Evolutionary conservation across 371 early-diverging fungal species (phyloP).

Genomic region (Phascolomyces articulosus): DNA sequence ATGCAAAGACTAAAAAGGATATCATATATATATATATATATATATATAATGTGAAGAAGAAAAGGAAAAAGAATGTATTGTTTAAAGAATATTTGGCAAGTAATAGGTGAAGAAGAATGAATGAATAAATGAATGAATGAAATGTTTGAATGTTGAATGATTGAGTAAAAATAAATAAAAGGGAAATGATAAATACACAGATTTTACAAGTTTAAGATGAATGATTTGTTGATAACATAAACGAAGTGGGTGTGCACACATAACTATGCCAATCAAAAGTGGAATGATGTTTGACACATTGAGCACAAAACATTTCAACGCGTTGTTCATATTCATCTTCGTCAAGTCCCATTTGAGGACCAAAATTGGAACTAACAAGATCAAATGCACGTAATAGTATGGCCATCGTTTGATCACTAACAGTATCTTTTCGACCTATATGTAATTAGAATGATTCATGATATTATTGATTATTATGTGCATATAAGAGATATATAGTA

Average conservation of each 20-base stretch:
- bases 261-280: constrained; percentile 30
- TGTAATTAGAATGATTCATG: not conserved
- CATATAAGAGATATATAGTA: no score
- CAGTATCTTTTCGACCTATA: constrained; percentile 18
- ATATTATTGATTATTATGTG: not conserved
- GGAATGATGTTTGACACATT: constrained; percentile 35
- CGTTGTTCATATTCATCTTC: constrained; percentile 40
- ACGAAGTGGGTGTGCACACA: not conserved
- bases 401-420: constrained; percentile 29
- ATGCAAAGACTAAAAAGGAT: no score
- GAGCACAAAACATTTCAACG: constrained; percentile 39
- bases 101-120: no score
- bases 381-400: constrained; percentile 28
- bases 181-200: no score
- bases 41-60: no score
- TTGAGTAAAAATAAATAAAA: no score
- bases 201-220: no score
- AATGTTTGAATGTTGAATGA: no score
- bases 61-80: no score
- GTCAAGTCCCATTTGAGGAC: constrained; percentile 31
- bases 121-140: no score
- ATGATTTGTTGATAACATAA: not conserved
- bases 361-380: constrained; percentile 11
- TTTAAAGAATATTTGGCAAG: no score
- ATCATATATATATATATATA: no score